These are phyloP conservation scores for Tylopilus vinaceipallidus DNA, from an alignment of 768 basidiomycete species.

Conservation along the genomic window DNA sequence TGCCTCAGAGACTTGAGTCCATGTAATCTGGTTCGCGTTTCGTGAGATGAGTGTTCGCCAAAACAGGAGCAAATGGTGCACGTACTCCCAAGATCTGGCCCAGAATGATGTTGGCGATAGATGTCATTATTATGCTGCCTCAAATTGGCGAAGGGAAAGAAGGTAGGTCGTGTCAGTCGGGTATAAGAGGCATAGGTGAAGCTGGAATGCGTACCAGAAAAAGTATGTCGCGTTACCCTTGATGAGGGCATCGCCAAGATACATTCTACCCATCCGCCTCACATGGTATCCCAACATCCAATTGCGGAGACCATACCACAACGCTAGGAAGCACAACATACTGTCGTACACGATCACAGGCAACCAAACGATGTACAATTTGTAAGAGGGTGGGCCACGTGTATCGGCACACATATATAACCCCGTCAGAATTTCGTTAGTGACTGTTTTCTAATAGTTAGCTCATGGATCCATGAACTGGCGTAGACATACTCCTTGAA, in stretches of 20 bases:
- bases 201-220: neutral
- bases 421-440: neutral
- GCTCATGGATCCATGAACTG: no score
- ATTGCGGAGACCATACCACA: neutral
- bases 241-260: neutral
- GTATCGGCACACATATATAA: slow-evolving; percentile 3
- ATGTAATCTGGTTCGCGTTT: no score
- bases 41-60: no score
- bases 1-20: no score
- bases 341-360: slow-evolving; percentile 8
- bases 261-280: neutral
- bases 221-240: slow-evolving; percentile 1
- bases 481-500: neutral
- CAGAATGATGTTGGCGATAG: no score
- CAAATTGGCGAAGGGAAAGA: no score
- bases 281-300: neutral
- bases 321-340: slow-evolving; percentile 4
- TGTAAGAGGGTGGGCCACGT: neutral
- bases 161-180: no score
- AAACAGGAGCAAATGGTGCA: no score
- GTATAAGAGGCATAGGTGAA: no score
- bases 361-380: slow-evolving; percentile 5
- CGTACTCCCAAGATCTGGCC: slow-evolving; percentile 2
- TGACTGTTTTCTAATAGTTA: no score
- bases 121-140: no score